These are phyloP conservation scores for Omphalotus guepiniiformis DNA, from an alignment of 768 basidiomycete species.

Conservation along the genomic window DNA sequence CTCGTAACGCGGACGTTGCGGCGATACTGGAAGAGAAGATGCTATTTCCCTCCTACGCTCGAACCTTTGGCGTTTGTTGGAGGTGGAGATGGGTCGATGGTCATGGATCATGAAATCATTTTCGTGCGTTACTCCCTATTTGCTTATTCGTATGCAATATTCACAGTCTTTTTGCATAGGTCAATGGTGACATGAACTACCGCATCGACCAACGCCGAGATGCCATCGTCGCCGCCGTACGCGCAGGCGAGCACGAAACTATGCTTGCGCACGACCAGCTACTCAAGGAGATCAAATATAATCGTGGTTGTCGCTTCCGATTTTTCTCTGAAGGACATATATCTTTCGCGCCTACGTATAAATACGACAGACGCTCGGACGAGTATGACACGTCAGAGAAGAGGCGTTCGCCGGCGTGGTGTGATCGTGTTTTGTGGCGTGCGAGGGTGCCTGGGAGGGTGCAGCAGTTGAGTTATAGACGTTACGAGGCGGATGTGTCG, in stretches of 20 bases:
- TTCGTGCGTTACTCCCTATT: slow-evolving; percentile 51
- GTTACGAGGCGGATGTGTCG: slow-evolving; percentile 88
- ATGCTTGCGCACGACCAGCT: slow-evolving; percentile 85
- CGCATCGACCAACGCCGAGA: slow-evolving; percentile 93
- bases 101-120: slow-evolving; percentile 92
- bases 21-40: slow-evolving; percentile 81
- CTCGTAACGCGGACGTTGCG: slow-evolving; percentile 84
- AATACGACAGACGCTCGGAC: slow-evolving; percentile 78
- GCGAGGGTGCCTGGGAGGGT: slow-evolving; percentile 55
- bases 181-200: slow-evolving; percentile 96
- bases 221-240: slow-evolving; percentile 65
- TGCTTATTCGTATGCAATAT: background rate
- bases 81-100: slow-evolving; percentile 90
- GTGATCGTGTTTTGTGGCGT: slow-evolving; percentile 88
- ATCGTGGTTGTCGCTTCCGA: slow-evolving; percentile 84
- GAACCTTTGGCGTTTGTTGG: slow-evolving; percentile 71
- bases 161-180: slow-evolving; percentile 31
- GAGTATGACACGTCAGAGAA: slow-evolving; percentile 91
- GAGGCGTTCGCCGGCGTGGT: slow-evolving; percentile 90
- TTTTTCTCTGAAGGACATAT: slow-evolving; percentile 80
- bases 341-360: slow-evolving; percentile 88
- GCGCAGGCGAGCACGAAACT: slow-evolving; percentile 56
- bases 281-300: slow-evolving; percentile 80
- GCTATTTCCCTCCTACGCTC: slow-evolving; percentile 54
- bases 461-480: slow-evolving; percentile 60